phyloP scores from a whole-genome alignment of 768 basidiomycete species.

The Piloderma croceum region DNA sequence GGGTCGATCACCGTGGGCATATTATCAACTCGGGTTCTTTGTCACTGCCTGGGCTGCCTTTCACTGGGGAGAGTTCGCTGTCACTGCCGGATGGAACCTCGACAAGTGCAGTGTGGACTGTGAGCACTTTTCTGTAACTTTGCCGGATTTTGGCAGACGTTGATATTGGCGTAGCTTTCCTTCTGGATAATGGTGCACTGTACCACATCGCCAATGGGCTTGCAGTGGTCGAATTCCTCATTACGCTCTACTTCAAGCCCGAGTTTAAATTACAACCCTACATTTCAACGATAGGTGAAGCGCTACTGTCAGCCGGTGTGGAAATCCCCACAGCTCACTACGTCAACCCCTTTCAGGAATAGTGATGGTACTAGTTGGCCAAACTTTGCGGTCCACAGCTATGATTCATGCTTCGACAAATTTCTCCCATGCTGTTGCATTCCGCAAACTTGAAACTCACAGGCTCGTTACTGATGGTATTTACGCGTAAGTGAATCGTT shows the following conservation, averaged over 20 bases:
- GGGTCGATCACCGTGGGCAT: constrained; percentile 51
- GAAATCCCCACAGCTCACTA: neutral
- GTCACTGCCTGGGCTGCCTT: constrained; percentile 79
- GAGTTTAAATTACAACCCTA: constrained; percentile 54
- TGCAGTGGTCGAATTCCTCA: constrained; percentile 76
- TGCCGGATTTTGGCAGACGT: constrained; percentile 1
- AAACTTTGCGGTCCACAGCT: constrained; percentile 77
- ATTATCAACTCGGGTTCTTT: constrained; percentile 79
- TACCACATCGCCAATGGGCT: constrained; percentile 82
- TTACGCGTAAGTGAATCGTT: constrained; percentile 58
- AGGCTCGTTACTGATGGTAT: constrained; percentile 82
- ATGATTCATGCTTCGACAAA: constrained; percentile 95
- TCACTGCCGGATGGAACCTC: constrained; percentile 93
- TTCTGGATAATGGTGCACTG: constrained; percentile 81
- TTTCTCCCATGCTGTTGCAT: constrained; percentile 87
- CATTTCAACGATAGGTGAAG: constrained; percentile 54
- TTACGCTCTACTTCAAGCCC: constrained; percentile 64
- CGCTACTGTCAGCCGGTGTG: neutral
- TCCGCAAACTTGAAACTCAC: constrained; percentile 67
- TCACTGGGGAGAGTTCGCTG: constrained; percentile 92
- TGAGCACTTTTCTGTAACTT: constrained; percentile 37
- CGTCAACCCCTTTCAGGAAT: constrained; percentile 45
- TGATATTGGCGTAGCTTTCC: constrained; percentile 72
- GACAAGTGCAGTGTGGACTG: constrained; percentile 92
- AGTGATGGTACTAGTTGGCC: constrained; percentile 58